Evolutionary conservation across 1,284 basidiomycete species (phyloP).

Genomic region (Cerioporus squamosus): DNA sequence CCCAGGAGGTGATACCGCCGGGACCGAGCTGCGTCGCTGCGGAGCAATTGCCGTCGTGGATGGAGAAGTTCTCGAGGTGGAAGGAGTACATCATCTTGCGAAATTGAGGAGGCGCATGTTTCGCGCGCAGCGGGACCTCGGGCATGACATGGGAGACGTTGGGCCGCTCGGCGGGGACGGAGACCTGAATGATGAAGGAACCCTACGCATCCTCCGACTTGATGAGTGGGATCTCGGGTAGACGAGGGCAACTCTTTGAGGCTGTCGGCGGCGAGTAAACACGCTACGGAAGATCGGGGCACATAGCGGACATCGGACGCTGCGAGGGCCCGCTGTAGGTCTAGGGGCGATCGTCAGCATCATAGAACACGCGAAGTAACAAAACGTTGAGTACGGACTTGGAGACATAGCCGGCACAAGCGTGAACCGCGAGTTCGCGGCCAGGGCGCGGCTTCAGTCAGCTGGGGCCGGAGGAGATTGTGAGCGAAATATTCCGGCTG

Average conservation of each 20-base stretch:
- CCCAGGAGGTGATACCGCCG: constrained; percentile 28
- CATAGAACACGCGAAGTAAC: no score
- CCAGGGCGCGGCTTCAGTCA: no score
- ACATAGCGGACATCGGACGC: no score
- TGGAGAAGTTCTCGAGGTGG: constrained; percentile 74
- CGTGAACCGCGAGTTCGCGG: no score
- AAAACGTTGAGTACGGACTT: no score
- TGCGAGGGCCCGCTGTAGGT: no score
- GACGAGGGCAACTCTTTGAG: constrained; percentile 2
- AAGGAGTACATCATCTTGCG: constrained; percentile 76
- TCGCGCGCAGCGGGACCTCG: constrained; percentile 75
- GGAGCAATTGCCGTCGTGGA: constrained; percentile 53
- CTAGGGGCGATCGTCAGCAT: no score
- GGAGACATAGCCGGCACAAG: no score
- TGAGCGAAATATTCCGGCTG: no score
- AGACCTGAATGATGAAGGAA: constrained; percentile 37
- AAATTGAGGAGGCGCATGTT: constrained; percentile 68
- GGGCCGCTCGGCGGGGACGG: constrained; percentile 25
- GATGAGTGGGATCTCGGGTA: constrained; percentile 9
- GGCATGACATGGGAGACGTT: constrained; percentile 42
- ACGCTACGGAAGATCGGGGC: no score
- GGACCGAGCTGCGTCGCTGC: constrained; percentile 27
- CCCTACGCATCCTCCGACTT: constrained; percentile 27
- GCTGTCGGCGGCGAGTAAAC: no score
- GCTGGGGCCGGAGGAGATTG: no score